Conservation (phyloP, 208 protist genomes). For the Phytomonas serpens region DNA sequence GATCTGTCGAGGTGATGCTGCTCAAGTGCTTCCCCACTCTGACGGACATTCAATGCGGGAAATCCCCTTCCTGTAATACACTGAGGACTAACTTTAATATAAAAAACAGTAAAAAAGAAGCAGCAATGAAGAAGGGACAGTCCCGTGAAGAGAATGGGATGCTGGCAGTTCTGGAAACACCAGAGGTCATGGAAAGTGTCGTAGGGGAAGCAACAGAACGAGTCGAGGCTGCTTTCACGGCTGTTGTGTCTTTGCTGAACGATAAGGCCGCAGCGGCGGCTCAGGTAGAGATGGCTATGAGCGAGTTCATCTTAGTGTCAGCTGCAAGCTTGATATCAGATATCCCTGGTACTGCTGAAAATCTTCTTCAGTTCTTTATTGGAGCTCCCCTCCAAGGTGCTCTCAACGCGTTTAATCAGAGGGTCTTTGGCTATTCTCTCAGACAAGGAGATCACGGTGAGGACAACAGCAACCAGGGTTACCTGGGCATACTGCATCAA, state of each 20-base stretch:
- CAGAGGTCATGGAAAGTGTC: not conserved
- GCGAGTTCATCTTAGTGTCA: not conserved
- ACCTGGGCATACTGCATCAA: not conserved
- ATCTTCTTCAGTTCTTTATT: not conserved
- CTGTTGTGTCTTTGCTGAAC: not conserved
- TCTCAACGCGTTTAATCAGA: not conserved
- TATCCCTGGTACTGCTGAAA: not conserved
- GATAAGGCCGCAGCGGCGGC: not conserved
- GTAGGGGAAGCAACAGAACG: not conserved
- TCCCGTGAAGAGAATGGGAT: not conserved
- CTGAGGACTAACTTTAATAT: not conserved
- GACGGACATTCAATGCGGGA: not conserved
- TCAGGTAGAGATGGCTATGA: not conserved
- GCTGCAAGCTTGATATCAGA: not conserved
- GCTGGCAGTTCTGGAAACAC: not conserved
- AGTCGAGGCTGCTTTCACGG: not conserved
- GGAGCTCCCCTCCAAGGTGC: not conserved
- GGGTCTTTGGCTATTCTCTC: not conserved
- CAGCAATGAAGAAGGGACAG: not conserved
- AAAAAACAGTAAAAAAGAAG: not conserved
- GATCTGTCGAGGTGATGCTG: not conserved
- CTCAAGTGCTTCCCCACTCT: not conserved
- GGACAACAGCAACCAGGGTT: not conserved
- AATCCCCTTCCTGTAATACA: not conserved
- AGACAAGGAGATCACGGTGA: not conserved